phyloP scores from a whole-genome alignment of 2,329 filamentous ascomycete genomes.

The Ceratocystis cacaofunesta region DNA sequence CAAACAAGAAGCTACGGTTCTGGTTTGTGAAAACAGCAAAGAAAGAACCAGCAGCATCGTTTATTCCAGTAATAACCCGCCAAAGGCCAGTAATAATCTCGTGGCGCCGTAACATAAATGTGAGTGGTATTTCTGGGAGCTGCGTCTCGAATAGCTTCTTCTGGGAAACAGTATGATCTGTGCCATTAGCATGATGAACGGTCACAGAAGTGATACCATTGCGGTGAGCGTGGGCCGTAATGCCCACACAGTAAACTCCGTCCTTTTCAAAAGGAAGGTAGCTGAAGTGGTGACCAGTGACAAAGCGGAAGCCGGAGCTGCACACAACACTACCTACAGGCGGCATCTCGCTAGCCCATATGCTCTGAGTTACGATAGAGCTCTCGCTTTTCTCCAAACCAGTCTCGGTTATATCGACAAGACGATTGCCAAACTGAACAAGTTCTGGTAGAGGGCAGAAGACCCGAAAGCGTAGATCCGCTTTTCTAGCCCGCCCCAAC shows the following conservation, averaged over 20 bases:
- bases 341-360: slow-evolving; percentile 3
- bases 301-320: neutral
- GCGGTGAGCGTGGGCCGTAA: neutral
- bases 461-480: neutral
- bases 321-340: neutral
- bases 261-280: slow-evolving; percentile 5
- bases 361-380: neutral
- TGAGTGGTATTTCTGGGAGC: neutral
- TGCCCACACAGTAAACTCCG: neutral
- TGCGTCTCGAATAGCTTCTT: neutral
- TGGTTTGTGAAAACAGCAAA: slow-evolving; percentile 6
- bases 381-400: neutral
- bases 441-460: neutral
- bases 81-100: neutral
- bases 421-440: neutral
- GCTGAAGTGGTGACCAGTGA: slow-evolving; percentile 1
- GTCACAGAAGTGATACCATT: neutral
- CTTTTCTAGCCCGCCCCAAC: neutral
- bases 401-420: neutral
- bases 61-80: neutral
- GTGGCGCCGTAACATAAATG: neutral
- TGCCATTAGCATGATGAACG: neutral
- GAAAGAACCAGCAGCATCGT: neutral
- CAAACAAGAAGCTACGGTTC: slow-evolving; percentile 1
- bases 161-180: neutral